Evolutionary conservation across 2,329 filamentous ascomycete species (phyloP).

Genomic region (Talaromyces atroroseus): DNA sequence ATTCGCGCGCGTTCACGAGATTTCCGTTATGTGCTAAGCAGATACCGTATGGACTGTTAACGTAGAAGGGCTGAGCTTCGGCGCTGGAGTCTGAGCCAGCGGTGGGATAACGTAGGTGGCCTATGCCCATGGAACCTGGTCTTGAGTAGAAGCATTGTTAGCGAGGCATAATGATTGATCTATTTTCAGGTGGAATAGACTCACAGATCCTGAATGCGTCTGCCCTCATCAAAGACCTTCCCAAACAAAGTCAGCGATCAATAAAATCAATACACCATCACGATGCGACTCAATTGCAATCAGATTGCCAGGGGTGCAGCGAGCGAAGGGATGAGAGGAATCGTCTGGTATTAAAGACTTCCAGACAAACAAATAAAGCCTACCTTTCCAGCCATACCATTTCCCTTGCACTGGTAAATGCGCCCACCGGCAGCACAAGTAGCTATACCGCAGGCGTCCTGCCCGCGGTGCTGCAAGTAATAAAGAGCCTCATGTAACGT

Average conservation of each 20-base stretch:
- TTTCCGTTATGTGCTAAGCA: conserved; percentile 83
- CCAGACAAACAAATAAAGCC: not conserved
- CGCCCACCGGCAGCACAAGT: conserved; percentile 68
- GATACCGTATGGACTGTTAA: conserved; percentile 80
- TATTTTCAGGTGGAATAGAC: not conserved
- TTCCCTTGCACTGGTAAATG: conserved; percentile 85
- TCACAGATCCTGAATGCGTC: conserved; percentile 60
- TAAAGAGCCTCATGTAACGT: conserved; percentile 69
- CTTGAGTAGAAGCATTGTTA: not conserved
- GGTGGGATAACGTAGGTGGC: conserved; percentile 83
- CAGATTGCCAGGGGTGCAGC: not conserved
- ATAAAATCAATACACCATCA: not conserved
- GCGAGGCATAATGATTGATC: not conserved
- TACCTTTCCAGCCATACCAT: conserved; percentile 79
- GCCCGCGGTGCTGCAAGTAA: conserved; percentile 69
- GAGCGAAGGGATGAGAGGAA: not conserved
- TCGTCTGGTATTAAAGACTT: too few relatives aligned
- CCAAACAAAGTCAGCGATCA: not conserved
- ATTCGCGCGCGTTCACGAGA: conserved; percentile 69
- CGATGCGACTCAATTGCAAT: not conserved
- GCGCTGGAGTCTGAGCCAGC: conserved; percentile 77
- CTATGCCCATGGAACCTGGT: conserved; percentile 80
- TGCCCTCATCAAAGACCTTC: conserved; percentile 64
- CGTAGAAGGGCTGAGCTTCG: conserved; percentile 89
- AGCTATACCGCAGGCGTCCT: conserved; percentile 84